Evolutionary conservation across 108 stramenopile genomes (phyloP), one percentile per base, ranked within the genome.

Genomic region (Phaeodactylum tricornutum): DNA sequence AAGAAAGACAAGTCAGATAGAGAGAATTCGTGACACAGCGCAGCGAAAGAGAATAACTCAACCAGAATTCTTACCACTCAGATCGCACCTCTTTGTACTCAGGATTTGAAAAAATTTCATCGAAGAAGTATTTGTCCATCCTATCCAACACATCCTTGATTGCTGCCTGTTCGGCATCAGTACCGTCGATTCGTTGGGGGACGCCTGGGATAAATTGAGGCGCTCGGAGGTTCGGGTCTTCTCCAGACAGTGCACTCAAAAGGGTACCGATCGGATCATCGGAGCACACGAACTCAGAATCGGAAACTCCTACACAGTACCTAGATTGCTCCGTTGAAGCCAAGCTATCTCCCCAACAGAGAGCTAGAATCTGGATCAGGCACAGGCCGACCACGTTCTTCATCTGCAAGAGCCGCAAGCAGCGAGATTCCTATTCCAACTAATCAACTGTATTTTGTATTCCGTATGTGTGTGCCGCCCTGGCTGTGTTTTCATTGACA

Each of bases 41-140:
- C 1, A 27, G 15, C 0, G 17, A 5, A 20, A 11, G 19, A 27
- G 15, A 14, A 27, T 16, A 43, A 53, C 23, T 21, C 50, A 42
- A 25, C 39, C 16, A 19, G 21, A 24, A 21, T 11, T 59, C 63
- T 57, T 65, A 75, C 81, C 85, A 87, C 45, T 37, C 50, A 14
- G 35, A 46, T 17, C 78, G 65, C 15, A 77, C 71, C 37, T 64
- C 56, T 29, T 69, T 71, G 51, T 87, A 87, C 41, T 75, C 79
- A 21, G 77, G 66, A 14, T 71, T 56, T 37, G 66, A 61, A 37
- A 79, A 16, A 22, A 87, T 77, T 55, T 87, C 85, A 23, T 67
- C 40, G 28, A 62, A 60, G 40, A 80, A 66, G 57, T 87, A 87
- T n/a, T 69, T 36, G 14, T 66, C 41, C 79, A 79, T 80, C 24